A percentile compares a stretch with the other conserved stretches of the same genome.
These are phyloP conservation scores for Glycine soja DNA, from an alignment of 306 rosid genomes.

Conservation along the genomic window DNA sequence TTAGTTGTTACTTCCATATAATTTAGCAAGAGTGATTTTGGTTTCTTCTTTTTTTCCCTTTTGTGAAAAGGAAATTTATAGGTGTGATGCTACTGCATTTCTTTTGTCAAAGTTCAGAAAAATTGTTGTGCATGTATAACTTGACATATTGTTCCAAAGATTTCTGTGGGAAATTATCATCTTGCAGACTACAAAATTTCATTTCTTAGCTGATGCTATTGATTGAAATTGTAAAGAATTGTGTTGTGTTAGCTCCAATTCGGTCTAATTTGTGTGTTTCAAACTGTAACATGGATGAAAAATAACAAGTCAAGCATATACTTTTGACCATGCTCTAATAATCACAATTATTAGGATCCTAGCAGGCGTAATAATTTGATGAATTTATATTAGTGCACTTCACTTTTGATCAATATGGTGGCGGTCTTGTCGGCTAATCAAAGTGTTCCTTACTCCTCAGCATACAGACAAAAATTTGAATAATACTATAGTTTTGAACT, in stretches of 20 bases:
- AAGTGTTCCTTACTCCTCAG: not conserved
- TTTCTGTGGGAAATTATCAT: constrained; percentile 29
- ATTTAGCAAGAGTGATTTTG: constrained; percentile 39
- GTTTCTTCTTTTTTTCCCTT: not conserved
- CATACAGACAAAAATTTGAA: constrained; percentile 25
- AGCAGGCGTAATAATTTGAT: constrained; percentile 26
- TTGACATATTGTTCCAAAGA: constrained; percentile 24
- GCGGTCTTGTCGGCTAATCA: constrained; percentile 39
- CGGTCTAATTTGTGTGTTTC: not conserved
- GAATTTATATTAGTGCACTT: not conserved
- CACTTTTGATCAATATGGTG: constrained; percentile 46
- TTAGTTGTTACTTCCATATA: constrained; percentile 42
- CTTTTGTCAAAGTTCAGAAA: constrained; percentile 4
- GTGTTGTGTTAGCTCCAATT: not conserved
- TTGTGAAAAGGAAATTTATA: constrained; percentile 45
- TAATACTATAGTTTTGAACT: not conserved
- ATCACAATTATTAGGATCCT: constrained; percentile 30
- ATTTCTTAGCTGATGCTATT: constrained; percentile 10
- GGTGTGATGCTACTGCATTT: constrained; percentile 41
- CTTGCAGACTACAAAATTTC: constrained; percentile 12
- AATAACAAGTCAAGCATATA: not conserved
- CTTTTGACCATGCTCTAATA: constrained; percentile 15
- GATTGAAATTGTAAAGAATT: constrained; percentile 12
- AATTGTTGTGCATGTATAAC: constrained; percentile 26
- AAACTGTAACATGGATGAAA: not conserved